Conservation (phyloP, 2,329 filamentous ascomycete genomes). For the Alternaria dauci region DNA sequence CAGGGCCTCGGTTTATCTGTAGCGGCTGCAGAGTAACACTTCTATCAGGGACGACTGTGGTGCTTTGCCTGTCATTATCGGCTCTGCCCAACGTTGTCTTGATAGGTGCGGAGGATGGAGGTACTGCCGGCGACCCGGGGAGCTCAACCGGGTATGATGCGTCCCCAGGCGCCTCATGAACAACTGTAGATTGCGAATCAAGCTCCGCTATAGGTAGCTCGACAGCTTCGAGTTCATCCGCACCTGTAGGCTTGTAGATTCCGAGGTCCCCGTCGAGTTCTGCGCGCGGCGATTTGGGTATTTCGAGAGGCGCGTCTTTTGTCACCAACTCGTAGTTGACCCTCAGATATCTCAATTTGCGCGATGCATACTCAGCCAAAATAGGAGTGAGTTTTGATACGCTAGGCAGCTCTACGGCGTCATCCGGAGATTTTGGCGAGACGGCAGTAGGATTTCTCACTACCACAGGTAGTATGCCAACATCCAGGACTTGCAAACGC, state of each 20-base stretch:
- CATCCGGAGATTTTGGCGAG: conserved; percentile 4
- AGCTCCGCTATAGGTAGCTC: conserved; percentile 32
- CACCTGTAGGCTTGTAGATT: conserved; percentile 26
- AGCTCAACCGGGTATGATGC: conserved; percentile 33
- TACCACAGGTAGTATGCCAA: conserved; percentile 56
- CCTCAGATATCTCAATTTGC: conserved; percentile 62
- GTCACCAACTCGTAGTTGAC: conserved; percentile 65
- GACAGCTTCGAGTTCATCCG: conserved; percentile 39
- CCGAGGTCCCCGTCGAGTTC: conserved; percentile 39
- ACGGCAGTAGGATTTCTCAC: conserved; percentile 15
- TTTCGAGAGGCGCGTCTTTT: conserved; percentile 46
- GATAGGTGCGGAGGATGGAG: background rate
- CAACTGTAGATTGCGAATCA: conserved; percentile 22
- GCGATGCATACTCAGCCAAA: conserved; percentile 57
- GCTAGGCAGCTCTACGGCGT: conserved; percentile 53
- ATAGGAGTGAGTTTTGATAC: conserved; percentile 64
- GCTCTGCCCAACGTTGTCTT: background rate
- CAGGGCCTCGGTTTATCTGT: conserved; percentile 52
- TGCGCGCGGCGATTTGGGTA: conserved; percentile 28
- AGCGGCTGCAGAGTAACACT: conserved; percentile 45
- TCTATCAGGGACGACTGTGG: conserved; percentile 20
- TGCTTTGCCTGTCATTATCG: background rate
- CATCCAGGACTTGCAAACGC: conserved; percentile 64
- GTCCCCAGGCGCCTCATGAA: conserved; percentile 44
- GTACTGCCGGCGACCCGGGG: conserved; percentile 26